Evolutionary conservation across 1,139 yeast species (phyloP), one percentile per base, ranked within the genome.

Genomic region (Magnusiomyces paraingens): DNA sequence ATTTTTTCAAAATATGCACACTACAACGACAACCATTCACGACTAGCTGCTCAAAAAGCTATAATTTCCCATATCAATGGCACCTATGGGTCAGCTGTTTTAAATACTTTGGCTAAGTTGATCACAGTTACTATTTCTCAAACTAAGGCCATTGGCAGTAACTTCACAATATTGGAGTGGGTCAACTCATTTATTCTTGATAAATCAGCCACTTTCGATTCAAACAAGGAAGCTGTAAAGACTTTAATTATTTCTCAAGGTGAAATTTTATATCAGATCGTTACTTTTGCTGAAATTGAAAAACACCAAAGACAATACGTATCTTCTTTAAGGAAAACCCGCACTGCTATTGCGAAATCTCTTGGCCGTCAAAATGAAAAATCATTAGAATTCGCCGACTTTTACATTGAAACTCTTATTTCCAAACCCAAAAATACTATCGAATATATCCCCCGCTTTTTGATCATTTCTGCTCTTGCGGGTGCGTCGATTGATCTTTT

Each of bases 101-200:
- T 63, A 71, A 35, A 51, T 45, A 29, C 42, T 50, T 35, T 56
- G 44, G 55, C 54, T 48, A 52, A 57, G 44, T 52, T 55, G 38
- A 26, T 53, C 79, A 44, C 56, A 64, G 69, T 77, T 1, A 54
- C 64, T 1, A 68, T 66, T 44, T 55, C 65, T 20, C 70, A 69
- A 52, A 67, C 72, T 12, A 67, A 75, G 55, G 85, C 91, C 1
- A 65, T 76, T 3, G 70, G 81, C 4, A 86, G 81, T 64, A 70
- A 80, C 56, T 70, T 81, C 63, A 75, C 84, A 2, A 70, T 84
- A 17, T 71, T 84, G 48, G 73, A 74, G 36, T 85, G 91, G 90
- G 68, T 73, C 49, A 77, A 75, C 57, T 61, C 63, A 20, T 64
- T 74, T 21, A 56, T 73, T 35, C 49, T 26, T 54, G 48, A 29